Evolutionary conservation across 2,329 filamentous ascomycete genomes (phyloP).

Genomic region (Alternaria sp.): DNA sequence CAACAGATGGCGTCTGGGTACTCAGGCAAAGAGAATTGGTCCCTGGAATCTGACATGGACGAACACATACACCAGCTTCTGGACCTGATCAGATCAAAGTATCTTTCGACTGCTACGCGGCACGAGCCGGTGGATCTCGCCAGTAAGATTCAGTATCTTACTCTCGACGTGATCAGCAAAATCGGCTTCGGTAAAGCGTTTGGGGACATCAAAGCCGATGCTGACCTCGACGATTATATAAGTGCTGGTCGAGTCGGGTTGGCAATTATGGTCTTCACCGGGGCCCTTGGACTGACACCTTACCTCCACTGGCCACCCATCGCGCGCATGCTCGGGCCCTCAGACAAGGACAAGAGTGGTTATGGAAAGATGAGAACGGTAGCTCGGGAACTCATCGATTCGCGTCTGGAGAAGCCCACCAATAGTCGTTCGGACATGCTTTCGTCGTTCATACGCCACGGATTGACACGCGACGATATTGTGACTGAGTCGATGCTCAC

Average conservation of each 20-base stretch:
- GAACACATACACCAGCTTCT: constrained; percentile 54
- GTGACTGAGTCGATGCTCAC: constrained; percentile 52
- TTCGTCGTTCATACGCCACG: constrained; percentile 57
- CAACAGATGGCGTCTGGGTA: constrained; percentile 60
- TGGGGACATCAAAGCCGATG: constrained; percentile 57
- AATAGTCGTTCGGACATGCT: constrained; percentile 60
- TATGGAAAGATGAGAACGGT: constrained; percentile 31
- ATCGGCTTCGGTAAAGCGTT: constrained; percentile 60
- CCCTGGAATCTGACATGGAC: constrained; percentile 58
- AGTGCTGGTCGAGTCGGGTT: constrained; percentile 48
- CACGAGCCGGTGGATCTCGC: constrained; percentile 52
- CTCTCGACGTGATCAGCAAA: constrained; percentile 61
- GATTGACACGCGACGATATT: constrained; percentile 49
- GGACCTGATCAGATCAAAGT: constrained; percentile 56
- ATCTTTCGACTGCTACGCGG: constrained; percentile 24
- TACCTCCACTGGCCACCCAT: constrained; percentile 26
- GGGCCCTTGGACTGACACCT: constrained; percentile 18
- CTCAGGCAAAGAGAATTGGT: constrained; percentile 60
- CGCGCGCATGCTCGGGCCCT: constrained; percentile 27
- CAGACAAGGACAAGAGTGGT: constrained; percentile 41
- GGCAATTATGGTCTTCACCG: not conserved
- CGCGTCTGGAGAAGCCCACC: constrained; percentile 43
- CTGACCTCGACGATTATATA: constrained; percentile 54
- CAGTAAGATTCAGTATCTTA: constrained; percentile 58
- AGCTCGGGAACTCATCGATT: constrained; percentile 25